Percentiles rank a stretch among this genome's conserved stretches.
phyloP scores from a whole-genome alignment of 306 rosid species.

The Cucurbita moschata region DNA sequence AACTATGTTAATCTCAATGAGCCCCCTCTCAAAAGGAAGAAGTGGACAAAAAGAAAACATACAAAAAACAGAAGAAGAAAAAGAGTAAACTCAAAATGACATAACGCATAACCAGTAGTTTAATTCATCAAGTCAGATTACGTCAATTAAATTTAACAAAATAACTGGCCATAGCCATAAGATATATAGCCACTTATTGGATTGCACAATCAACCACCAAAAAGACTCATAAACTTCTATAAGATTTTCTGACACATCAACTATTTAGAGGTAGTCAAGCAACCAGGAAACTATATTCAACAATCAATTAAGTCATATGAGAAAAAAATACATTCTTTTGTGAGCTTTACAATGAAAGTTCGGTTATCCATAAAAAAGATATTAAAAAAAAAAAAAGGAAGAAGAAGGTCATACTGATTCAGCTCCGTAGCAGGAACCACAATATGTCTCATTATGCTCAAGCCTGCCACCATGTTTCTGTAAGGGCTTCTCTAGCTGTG shows the following conservation, averaged over 20 bases:
- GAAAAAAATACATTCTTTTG: background rate
- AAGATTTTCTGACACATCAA: background rate
- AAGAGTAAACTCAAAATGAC: background rate
- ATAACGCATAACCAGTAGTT: background rate
- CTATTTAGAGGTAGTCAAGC: background rate
- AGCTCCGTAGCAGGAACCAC: conserved; percentile 94
- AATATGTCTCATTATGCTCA: conserved; percentile 95
- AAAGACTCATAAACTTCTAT: background rate
- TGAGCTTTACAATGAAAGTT: background rate
- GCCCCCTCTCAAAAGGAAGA: background rate
- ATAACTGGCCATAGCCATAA: background rate
- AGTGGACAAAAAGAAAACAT: background rate
- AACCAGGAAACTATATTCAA: background rate
- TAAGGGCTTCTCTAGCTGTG: conserved; percentile 84
- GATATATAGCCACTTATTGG: background rate
- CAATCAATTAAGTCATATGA: background rate
- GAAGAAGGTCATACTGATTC: conserved; percentile 46
- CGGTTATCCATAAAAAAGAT: background rate
- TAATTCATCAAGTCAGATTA: background rate
- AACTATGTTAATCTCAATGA: background rate
- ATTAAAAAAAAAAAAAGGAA: too few relatives aligned
- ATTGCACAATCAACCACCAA: background rate
- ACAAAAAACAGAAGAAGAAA: background rate
- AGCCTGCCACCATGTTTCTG: conserved; percentile 98
- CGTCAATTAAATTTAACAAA: background rate